Evolutionary conservation across 2,329 filamentous ascomycete species (phyloP), one percentile per base, ranked within the genome.

Genomic region (Blastomyces emzantsi): DNA sequence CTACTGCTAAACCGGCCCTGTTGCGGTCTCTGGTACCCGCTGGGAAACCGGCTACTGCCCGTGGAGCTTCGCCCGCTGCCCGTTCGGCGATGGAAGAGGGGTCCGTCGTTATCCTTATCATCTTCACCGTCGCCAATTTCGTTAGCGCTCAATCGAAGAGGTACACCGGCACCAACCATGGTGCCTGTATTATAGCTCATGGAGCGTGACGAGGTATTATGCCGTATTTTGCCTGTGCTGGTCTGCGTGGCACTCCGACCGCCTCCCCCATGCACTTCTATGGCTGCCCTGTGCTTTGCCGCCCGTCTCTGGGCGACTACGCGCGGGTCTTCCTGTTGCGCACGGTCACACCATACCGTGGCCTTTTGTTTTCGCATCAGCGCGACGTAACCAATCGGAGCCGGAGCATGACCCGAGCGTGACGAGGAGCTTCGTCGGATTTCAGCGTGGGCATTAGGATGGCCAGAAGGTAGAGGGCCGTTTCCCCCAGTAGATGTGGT

Each of bases 291-390:
- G 79, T 90, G 87, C 80, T 94, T 96, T 64, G 92, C 94, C 47
- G 90, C 89, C 64, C 90, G 85, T 75, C 96, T 92, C 71, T 92
- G 89, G 36, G 91, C 92, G 3, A 88, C 79, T 64, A 94, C 79
- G 60, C 91, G 85, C 0, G 93, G 90, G 74, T 99, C 94, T 76
- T 97, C 92, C 66, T 90, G 87, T 75, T 99, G 94, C 11, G 93
- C 85, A 62, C 92, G 88, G 73, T 97, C 94, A 79, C 92, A 97
- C 94, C 94, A 99, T 4, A 99, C 94, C 0, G 94, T 99, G 41
- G 92, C 94, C 75, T 97, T 97, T 77, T 99, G 94, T 75, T 92
- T 93, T 66, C 94, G 87, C 78, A 99, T 88, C n/a, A 97, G 83
- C 45, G 94, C 92, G 61, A 99, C 94, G 76, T 99, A 99, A 67